Evolutionary conservation across 75 land plant genomes (phyloP).

Genomic region (Azolla pinnata): DNA sequence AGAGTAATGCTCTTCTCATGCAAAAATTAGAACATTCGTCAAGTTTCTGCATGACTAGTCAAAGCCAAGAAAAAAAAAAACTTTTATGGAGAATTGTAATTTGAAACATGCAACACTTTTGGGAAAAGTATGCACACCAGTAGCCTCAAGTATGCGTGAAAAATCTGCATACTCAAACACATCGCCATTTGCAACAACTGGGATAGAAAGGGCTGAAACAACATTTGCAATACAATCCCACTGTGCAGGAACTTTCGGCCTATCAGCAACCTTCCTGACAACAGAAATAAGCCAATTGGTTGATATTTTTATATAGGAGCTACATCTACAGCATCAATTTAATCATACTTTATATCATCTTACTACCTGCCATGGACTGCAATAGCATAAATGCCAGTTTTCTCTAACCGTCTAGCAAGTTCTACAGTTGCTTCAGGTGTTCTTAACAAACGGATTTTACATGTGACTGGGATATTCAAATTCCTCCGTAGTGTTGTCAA

Average conservation of each 20-base stretch:
- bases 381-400: slow-evolving; percentile 77
- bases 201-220: slow-evolving; percentile 71
- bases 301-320: too few species aligned
- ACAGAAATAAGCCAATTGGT: not conserved
- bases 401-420: slow-evolving; percentile 74
- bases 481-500: slow-evolving; percentile 75
- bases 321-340: too few species aligned
- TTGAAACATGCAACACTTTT: too few species aligned
- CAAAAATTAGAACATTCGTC: too few species aligned
- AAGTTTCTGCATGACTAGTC: too few species aligned
- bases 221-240: slow-evolving; percentile 80
- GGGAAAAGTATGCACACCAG: slow-evolving; percentile 32
- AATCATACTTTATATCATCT: too few species aligned
- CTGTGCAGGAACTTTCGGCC: slow-evolving; percentile 82
- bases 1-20: too few species aligned
- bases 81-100: too few species aligned
- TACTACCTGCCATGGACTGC: slow-evolving; percentile 95
- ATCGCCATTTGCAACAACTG: slow-evolving; percentile 93
- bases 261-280: slow-evolving; percentile 62
- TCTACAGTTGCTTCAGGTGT: slow-evolving; percentile 70
- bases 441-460: slow-evolving; percentile 78
- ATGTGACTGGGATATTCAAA: slow-evolving; percentile 66
- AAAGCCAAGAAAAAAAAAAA: too few species aligned
- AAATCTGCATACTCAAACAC: slow-evolving; percentile 76
- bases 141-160: slow-evolving; percentile 49